Evolutionary conservation across 2,329 filamentous ascomycete genomes (phyloP).

Genomic region (Fusarium brachygibbosum): DNA sequence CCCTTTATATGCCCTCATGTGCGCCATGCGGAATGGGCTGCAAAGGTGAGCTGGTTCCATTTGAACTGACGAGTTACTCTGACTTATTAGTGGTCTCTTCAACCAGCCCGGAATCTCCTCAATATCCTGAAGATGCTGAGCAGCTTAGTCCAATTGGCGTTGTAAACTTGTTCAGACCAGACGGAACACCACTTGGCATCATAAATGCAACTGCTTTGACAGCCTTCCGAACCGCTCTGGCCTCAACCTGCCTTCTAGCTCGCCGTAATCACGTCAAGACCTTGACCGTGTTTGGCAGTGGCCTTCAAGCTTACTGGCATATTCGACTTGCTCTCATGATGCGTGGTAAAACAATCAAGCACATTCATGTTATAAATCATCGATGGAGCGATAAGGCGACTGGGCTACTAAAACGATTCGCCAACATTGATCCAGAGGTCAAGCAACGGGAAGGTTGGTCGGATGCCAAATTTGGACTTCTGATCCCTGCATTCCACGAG

Average conservation of each 20-base stretch:
- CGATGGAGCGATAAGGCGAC: conserved; percentile 72
- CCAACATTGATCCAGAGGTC: conserved; percentile 57
- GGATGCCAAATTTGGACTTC: conserved; percentile 74
- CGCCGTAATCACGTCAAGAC: conserved; percentile 79
- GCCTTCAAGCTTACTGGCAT: conserved; percentile 95
- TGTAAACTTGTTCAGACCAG: conserved; percentile 75
- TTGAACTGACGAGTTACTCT: neutral
- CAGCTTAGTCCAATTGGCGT: conserved; percentile 71
- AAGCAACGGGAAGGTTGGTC: conserved; percentile 73
- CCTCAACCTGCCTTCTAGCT: conserved; percentile 74
- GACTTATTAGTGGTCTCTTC: conserved; percentile 72
- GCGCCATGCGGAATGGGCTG: conserved; percentile 74
- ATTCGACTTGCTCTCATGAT: conserved; percentile 85
- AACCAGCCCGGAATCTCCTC: conserved; percentile 57
- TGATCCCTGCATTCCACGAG: conserved; percentile 79
- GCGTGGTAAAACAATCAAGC: conserved; percentile 76
- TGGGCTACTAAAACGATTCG: conserved; percentile 64
- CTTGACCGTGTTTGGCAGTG: conserved; percentile 87
- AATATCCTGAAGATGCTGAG: conserved; percentile 48
- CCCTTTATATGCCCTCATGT: conserved; percentile 81
- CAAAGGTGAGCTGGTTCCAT: conserved; percentile 65
- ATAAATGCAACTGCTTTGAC: conserved; percentile 81
- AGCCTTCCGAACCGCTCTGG: conserved; percentile 83
- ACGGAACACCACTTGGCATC: conserved; percentile 74
- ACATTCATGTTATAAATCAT: conserved; percentile 87